phyloP scores from a whole-genome alignment of 2,329 filamentous ascomycete species.

The Talaromyces sp. region DNA sequence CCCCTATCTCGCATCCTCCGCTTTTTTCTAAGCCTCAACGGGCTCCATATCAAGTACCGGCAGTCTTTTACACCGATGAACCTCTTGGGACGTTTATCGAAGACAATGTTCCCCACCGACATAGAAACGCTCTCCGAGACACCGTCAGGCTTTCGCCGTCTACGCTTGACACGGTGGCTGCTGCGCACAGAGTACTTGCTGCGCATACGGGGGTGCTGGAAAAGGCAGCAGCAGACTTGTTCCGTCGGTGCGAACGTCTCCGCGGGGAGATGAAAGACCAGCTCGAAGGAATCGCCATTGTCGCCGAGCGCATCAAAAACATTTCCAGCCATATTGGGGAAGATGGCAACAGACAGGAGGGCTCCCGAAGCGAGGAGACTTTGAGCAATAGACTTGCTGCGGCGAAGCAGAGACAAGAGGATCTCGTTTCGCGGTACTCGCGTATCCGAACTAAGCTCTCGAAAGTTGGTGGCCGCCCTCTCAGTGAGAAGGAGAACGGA shows the following conservation, averaged over 20 bases:
- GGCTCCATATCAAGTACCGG: constrained; percentile 37
- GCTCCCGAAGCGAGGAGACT: constrained; percentile 25
- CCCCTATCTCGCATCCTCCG: neutral
- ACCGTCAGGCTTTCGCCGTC: constrained; percentile 43
- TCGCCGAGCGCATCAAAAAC: constrained; percentile 40
- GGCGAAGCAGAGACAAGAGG: constrained; percentile 34
- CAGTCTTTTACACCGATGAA: constrained; percentile 33
- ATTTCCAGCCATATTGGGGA: constrained; percentile 34
- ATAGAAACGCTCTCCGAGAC: constrained; percentile 37
- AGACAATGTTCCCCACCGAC: constrained; percentile 37
- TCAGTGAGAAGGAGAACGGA: constrained; percentile 41
- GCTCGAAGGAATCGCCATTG: constrained; percentile 38
- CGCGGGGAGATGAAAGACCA: constrained; percentile 44
- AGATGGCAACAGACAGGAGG: constrained; percentile 27
- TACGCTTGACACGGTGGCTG: constrained; percentile 42
- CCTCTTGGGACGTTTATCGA: constrained; percentile 37
- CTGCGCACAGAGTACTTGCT: constrained; percentile 42
- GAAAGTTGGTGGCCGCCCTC: constrained; percentile 36
- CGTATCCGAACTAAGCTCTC: constrained; percentile 37
- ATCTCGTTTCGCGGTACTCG: constrained; percentile 38
- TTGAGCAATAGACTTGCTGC: constrained; percentile 36
- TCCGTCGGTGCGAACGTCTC: constrained; percentile 45
- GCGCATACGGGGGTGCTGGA: constrained; percentile 41
- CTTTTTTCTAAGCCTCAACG: constrained; percentile 24
- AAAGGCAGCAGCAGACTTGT: constrained; percentile 45